A percentile compares a stretch with the other conserved stretches of the same genome.
Evolutionary conservation across 2,329 filamentous ascomycete species (phyloP).

Genomic region (Venturia aucupariae): DNA sequence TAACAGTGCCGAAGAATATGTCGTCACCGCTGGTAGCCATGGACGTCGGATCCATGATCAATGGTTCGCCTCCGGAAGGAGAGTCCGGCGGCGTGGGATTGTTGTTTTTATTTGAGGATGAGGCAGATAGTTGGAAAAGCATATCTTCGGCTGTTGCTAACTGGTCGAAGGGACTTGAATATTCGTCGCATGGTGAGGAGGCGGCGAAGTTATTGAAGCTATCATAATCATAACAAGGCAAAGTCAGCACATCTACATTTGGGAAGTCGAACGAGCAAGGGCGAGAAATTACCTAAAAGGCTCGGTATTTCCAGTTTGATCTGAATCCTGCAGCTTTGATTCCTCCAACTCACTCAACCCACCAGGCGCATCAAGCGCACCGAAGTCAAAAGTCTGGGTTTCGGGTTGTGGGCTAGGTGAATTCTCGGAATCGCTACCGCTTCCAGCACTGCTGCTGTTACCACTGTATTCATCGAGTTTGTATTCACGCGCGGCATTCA

Average conservation of each 20-base stretch:
- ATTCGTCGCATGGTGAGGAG: constrained; percentile 7
- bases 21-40: constrained; percentile 7
- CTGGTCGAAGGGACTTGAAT: constrained; percentile 12
- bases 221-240: constrained; percentile 2
- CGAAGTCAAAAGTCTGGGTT: constrained; percentile 9
- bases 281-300: constrained; percentile 11
- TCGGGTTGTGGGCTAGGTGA: constrained; percentile 8
- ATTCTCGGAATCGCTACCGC: constrained; percentile 6
- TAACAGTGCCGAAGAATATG: constrained; percentile 13
- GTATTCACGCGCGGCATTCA: constrained; percentile 17
- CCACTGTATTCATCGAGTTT: neutral
- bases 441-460: constrained; percentile 3
- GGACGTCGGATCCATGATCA: constrained; percentile 10
- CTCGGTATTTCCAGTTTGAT: constrained; percentile 8
- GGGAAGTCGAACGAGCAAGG: neutral
- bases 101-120: constrained; percentile 4
- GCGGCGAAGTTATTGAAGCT: constrained; percentile 9
- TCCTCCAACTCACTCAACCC: neutral
- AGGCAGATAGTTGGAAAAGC: constrained; percentile 12
- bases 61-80: constrained; percentile 9
- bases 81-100: constrained; percentile 13
- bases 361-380: constrained; percentile 8
- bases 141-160: constrained; percentile 1
- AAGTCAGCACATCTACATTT: neutral
- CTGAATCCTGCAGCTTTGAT: neutral